Conservation (phyloP, 805 yeast genomes). For the Candida ulmi region DNA sequence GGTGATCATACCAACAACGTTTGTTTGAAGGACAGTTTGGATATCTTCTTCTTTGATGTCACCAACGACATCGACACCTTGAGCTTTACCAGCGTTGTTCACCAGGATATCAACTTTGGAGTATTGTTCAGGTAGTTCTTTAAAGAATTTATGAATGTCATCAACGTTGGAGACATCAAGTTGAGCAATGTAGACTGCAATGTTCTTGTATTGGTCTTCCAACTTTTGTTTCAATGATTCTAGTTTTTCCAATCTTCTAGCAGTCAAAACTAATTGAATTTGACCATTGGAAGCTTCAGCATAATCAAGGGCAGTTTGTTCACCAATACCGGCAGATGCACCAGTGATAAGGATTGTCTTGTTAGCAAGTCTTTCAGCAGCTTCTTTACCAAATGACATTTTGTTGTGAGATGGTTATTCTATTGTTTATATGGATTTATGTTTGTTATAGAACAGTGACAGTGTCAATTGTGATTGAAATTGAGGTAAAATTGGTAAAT, state of each 20-base stretch:
- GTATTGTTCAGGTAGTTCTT: slow-evolving; percentile 49
- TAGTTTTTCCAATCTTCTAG: slow-evolving; percentile 67
- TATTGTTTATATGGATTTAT: no score
- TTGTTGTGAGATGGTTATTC: no score
- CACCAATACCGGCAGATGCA: slow-evolving; percentile 94
- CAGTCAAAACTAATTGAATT: slow-evolving; percentile 65
- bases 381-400: no score
- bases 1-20: slow-evolving; percentile 80
- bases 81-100: slow-evolving; percentile 76
- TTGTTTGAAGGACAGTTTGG: slow-evolving; percentile 75
- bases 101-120: slow-evolving; percentile 58
- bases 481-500: no score
- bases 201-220: slow-evolving; percentile 37
- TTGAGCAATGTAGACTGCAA: slow-evolving; percentile 38
- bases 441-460: no score
- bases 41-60: slow-evolving; percentile 60
- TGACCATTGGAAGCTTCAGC: slow-evolving; percentile 74
- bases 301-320: slow-evolving; percentile 85
- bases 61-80: slow-evolving; percentile 78
- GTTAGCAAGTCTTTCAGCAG: slow-evolving; percentile 75
- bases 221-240: slow-evolving; percentile 44
- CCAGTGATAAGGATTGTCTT: slow-evolving; percentile 85
- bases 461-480: no score
- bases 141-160: slow-evolving; percentile 45
- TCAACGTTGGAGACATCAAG: slow-evolving; percentile 56